Conservation (phyloP, 148 eudicot species). For the Fagopyrum homotropicum region DNA sequence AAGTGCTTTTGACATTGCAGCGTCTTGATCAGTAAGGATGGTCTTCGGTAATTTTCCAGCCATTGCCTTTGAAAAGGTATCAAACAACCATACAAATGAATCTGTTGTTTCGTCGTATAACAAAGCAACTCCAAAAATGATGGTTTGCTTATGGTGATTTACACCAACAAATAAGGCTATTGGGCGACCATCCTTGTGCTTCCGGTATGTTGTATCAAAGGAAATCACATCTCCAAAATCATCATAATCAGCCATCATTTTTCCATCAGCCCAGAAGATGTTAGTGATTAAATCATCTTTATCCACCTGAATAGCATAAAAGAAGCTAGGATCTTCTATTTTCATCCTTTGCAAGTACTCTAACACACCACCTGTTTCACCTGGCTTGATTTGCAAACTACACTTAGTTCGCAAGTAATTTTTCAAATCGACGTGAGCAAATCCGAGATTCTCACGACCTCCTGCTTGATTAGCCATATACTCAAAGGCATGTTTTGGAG, state of each 20-base stretch:
- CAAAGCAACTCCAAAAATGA: conserved; percentile 53
- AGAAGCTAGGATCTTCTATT: conserved; percentile 61
- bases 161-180: no score
- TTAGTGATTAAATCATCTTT: conserved; percentile 50
- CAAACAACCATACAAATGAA: conserved; percentile 58
- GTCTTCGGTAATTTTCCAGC: conserved; percentile 50
- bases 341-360: conserved; percentile 76
- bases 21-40: conserved; percentile 57
- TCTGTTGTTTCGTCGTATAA: conserved; percentile 48
- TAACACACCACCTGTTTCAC: neutral
- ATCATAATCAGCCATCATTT: conserved; percentile 50
- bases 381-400: neutral
- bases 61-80: conserved; percentile 48
- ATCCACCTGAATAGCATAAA: conserved; percentile 59
- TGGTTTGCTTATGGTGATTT: no score
- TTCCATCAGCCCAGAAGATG: conserved; percentile 70
- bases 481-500: no score
- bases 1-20: neutral
- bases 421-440: neutral
- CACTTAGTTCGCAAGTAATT: neutral
- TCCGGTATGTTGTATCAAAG: no score
- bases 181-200: no score
- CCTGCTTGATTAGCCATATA: no score
- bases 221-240: conserved; percentile 61
- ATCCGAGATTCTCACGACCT: neutral